Evolutionary conservation across 257 asterid genomes (phyloP).

Genomic region (Solanum paucissectum): DNA sequence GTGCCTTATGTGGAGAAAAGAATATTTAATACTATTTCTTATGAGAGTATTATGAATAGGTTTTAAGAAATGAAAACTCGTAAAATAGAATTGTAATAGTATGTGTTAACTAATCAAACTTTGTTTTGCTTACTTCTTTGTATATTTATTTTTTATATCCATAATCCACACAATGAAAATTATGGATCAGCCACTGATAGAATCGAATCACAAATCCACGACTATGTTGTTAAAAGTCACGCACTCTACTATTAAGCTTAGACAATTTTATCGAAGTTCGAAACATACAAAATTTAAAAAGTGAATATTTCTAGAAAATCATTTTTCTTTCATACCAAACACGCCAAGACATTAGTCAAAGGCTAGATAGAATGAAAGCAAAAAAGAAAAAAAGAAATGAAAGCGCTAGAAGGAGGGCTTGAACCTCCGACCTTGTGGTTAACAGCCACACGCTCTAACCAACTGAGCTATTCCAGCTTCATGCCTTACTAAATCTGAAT

Average conservation of each 20-base stretch:
- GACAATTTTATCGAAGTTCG: not conserved
- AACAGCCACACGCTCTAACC: conserved; percentile 99
- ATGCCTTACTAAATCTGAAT: not conserved
- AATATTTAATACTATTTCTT: not conserved
- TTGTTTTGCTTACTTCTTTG: not conserved
- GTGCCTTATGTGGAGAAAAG: not conserved
- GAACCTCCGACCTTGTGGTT: conserved; percentile 99
- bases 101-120: not conserved
- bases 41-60: not conserved
- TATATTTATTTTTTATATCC: too few species aligned
- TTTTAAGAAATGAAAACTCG: too few species aligned
- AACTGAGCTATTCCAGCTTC: conserved; percentile 99
- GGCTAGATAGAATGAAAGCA: not conserved
- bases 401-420: conserved; percentile 55
- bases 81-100: too few species aligned
- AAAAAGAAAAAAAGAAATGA: not conserved
- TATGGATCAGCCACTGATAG: not conserved
- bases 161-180: not conserved
- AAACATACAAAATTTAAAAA: too few species aligned
- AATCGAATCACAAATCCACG: not conserved
- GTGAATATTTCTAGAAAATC: not conserved
- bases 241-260: not conserved
- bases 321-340: not conserved
- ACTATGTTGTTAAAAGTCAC: not conserved
- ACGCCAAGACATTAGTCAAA: not conserved